phyloP scores from a whole-genome alignment of 1,284 basidiomycete genomes.

The Trametes versicolor region DNA sequence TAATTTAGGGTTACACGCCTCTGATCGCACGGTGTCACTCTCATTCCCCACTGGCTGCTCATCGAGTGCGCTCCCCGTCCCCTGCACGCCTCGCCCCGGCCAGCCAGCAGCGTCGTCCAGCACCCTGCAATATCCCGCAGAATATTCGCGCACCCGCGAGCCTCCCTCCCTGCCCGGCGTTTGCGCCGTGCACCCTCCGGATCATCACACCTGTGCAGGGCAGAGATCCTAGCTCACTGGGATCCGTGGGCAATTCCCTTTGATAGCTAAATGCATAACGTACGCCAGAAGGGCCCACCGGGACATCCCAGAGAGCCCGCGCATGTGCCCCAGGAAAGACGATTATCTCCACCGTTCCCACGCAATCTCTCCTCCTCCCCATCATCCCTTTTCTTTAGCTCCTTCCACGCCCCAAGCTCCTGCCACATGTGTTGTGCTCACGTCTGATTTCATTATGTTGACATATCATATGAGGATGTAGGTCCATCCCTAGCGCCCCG shows the following conservation, averaged over 20 bases:
- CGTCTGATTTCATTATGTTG: constrained; percentile 37
- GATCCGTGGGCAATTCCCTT: constrained; percentile 28
- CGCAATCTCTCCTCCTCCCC: constrained; percentile 24
- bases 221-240: constrained; percentile 24
- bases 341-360: constrained; percentile 39
- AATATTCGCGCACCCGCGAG: constrained; percentile 10
- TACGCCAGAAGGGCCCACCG: constrained; percentile 28
- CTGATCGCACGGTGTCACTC: constrained; percentile 8
- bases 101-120: not conserved
- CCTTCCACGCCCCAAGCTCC: constrained; percentile 22
- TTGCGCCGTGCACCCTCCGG: constrained; percentile 1
- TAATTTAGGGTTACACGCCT: constrained; percentile 35
- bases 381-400: constrained; percentile 18
- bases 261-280: constrained; percentile 39
- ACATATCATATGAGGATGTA: constrained; percentile 36
- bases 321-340: constrained; percentile 25
- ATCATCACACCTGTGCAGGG: constrained; percentile 31
- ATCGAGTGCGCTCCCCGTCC: not conserved
- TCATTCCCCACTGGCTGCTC: not conserved
- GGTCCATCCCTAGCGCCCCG: constrained; percentile 31
- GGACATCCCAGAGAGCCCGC: constrained; percentile 31
- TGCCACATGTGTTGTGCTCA: constrained; percentile 35
- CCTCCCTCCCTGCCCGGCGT: constrained; percentile 10
- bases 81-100: not conserved
- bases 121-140: not conserved